A percentile compares a stretch with the other conserved stretches of the same genome.
phyloP scores from a whole-genome alignment of 2,329 filamentous ascomycete genomes.

The Cladosporium phlei region DNA sequence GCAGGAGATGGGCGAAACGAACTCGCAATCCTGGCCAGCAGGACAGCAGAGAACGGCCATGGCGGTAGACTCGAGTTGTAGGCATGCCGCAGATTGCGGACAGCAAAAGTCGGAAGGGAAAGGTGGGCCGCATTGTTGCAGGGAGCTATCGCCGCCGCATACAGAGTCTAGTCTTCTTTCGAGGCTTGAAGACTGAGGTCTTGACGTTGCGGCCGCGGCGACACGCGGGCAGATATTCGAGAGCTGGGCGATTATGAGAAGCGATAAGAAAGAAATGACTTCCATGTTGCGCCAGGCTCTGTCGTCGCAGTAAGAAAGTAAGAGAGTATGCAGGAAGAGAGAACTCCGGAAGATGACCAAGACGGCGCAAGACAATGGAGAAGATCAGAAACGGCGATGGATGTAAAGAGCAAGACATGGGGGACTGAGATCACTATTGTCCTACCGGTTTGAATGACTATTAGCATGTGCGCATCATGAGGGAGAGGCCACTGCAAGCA shows the following conservation, averaged over 20 bases:
- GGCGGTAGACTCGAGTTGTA: slow-evolving; percentile 55
- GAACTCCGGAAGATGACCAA: too few relatives aligned
- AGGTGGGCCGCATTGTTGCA: slow-evolving; percentile 50
- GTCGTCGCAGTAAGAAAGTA: too few relatives aligned
- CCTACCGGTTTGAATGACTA: too few relatives aligned
- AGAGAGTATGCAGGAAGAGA: too few relatives aligned
- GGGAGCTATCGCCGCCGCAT: slow-evolving; percentile 47
- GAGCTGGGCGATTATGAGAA: background rate
- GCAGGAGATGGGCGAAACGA: slow-evolving; percentile 62
- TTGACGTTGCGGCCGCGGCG: background rate
- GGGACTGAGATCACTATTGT: background rate
- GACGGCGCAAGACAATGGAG: background rate
- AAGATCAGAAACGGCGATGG: background rate
- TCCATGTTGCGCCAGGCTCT: too few relatives aligned
- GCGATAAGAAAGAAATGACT: too few relatives aligned
- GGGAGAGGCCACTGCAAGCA: slow-evolving; percentile 8
- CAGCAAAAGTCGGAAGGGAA: slow-evolving; percentile 68
- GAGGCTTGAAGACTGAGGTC: background rate
- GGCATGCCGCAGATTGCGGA: slow-evolving; percentile 49
- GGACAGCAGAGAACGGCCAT: slow-evolving; percentile 70
- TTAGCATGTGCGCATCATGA: background rate
- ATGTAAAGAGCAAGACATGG: background rate
- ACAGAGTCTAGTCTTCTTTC: slow-evolving; percentile 24
- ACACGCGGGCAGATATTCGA: too few relatives aligned
- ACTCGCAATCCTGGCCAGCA: slow-evolving; percentile 50